Conservation (phyloP, 73 alveolate genomes). For the Urostyla sp. region DNA sequence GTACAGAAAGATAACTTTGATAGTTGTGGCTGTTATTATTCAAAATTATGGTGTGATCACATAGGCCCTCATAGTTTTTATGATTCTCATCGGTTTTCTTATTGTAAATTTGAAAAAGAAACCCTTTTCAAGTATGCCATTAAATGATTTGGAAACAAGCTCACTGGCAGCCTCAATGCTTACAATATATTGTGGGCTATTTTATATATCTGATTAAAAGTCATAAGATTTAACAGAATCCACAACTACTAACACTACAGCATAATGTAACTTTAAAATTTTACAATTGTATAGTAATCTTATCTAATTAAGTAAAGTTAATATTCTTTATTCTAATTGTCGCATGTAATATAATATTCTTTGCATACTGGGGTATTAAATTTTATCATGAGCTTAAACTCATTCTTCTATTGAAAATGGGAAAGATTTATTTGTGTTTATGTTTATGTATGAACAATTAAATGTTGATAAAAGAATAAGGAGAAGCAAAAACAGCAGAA, state of each 20-base stretch:
- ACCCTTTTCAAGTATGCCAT: conserved; percentile 32
- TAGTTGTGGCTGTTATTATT: conserved; percentile 62
- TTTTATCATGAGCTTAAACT: neutral
- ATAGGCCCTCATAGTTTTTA: conserved; percentile 65
- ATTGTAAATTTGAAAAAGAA: conserved; percentile 14
- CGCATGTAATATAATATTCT: conserved; percentile 1
- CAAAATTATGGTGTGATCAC: conserved; percentile 39
- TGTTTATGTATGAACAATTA: neutral
- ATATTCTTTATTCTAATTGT: conserved; percentile 17
- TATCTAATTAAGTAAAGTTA: neutral
- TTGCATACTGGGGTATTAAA: conserved; percentile 8
- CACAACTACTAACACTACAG: neutral
- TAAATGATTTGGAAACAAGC: conserved; percentile 64
- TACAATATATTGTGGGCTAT: conserved; percentile 54
- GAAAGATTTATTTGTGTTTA: conserved; percentile 5
- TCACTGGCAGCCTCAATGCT: conserved; percentile 38
- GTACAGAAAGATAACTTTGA: conserved; percentile 57
- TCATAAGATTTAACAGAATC: neutral
- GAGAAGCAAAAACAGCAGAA: conserved; percentile 3
- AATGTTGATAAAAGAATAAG: neutral
- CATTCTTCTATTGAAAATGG: conserved; percentile 20
- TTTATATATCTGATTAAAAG: neutral
- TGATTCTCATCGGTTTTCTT: conserved; percentile 35
- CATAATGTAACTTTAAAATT: too few species aligned
- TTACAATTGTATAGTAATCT: too few species aligned